phyloP scores from a whole-genome alignment of 1,284 basidiomycete genomes.

The Neonothopanus nambi region DNA sequence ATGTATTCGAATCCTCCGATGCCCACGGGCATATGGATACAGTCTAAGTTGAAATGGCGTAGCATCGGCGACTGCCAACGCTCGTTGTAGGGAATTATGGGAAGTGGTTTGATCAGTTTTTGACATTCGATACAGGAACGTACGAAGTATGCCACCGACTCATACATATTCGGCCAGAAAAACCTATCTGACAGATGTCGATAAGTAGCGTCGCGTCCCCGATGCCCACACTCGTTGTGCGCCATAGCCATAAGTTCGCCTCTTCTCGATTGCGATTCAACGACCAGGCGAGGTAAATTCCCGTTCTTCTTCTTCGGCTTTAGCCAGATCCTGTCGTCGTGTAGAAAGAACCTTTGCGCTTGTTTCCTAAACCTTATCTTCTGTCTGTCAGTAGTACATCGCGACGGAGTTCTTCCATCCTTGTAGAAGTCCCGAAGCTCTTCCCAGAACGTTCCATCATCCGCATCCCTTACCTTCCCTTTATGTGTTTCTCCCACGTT shows the following conservation, averaged over 20 bases:
- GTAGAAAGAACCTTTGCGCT: slow-evolving; percentile 19
- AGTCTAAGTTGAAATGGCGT: slow-evolving; percentile 26
- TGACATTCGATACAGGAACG: slow-evolving; percentile 27
- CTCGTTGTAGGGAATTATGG: slow-evolving; percentile 22
- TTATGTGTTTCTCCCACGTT: no score
- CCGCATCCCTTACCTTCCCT: slow-evolving; percentile 16
- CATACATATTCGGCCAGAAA: slow-evolving; percentile 34
- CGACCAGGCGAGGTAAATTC: slow-evolving; percentile 18
- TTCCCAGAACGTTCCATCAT: slow-evolving; percentile 13
- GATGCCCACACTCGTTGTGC: slow-evolving; percentile 27
- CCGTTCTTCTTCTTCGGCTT: slow-evolving; percentile 11
- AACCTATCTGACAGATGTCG: slow-evolving; percentile 23
- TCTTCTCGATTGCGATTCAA: slow-evolving; percentile 15
- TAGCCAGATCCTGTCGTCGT: slow-evolving; percentile 19
- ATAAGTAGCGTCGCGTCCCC: slow-evolving; percentile 29
- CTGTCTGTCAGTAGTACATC: neutral
- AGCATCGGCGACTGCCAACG: slow-evolving; percentile 21
- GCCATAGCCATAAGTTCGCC: slow-evolving; percentile 20
- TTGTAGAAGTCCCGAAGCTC: slow-evolving; percentile 17
- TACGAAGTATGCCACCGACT: slow-evolving; percentile 30
- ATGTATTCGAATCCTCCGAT: slow-evolving; percentile 24
- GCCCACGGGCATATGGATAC: slow-evolving; percentile 28
- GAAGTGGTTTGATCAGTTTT: slow-evolving; percentile 14
- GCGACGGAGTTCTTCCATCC: slow-evolving; percentile 9
- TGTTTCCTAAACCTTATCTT: slow-evolving; percentile 16